Base-by-base conservation (phyloP, 2,329 filamentous ascomycete species). In the Monosporascus sp. region DNA sequence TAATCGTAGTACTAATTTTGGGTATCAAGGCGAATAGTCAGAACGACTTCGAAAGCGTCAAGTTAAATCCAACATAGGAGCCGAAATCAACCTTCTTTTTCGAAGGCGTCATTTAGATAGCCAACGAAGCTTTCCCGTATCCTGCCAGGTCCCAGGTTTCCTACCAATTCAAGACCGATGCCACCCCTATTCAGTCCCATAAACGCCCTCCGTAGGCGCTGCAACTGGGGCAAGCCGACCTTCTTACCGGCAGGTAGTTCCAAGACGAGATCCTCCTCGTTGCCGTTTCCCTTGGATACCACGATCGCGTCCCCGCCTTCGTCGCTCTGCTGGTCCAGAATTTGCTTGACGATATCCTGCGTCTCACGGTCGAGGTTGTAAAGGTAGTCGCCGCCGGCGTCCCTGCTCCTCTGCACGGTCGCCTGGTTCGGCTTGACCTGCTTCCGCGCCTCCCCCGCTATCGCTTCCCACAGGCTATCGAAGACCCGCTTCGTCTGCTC, bases 351-450 rank as follows among this genome's bases (percentile, higher is more conserved):
- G 31, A 95, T 81, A 51, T 87, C 87, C 61, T 91, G 89, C 7
- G 89, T 93, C 66, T 85, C 85, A 58, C 83, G 83, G 70, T 95
- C 90, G 24, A 95, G 77, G 55, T 90, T 79, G 67, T 94, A 91
- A 50, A 95, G 77, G 67, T 91, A 92, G 65, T 92, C 87, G 66
- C 85, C 67, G 72, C 84, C 63, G 67, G 85, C 77, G 76, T 89
- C 78, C 76, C 77, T 72, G 52, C 80, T 76, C 26, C 81, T 72
- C 65, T 81, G 77, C 28, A 91, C 81, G 0, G 90, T 92, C 4
- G 89, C 87, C 65, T 85, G 80, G 68, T 95, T 92, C 1, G 89
- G 88, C 62, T 79, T 78, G 50, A 94, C 79, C 5, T 81, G 69
- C 66, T 88, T 89, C 54, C 79, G 75, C 5, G 72, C 74, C 60